phyloP scores from a whole-genome alignment of 192 early-diverging fungal species.

The Umbelopsis sp. region DNA sequence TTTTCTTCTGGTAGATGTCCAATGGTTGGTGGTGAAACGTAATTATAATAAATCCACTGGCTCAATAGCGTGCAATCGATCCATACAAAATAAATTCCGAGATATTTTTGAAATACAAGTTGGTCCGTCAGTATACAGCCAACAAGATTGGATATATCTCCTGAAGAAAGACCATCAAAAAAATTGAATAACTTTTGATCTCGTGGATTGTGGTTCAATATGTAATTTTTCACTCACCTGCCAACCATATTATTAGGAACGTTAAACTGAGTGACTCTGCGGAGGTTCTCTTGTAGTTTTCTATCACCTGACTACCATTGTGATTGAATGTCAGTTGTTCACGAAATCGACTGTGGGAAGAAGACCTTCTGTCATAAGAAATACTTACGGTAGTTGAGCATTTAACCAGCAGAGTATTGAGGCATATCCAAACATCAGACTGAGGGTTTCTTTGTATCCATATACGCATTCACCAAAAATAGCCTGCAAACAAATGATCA shows the following conservation, averaged over 20 bases:
- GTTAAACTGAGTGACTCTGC: constrained; percentile 52
- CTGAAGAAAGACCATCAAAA: constrained; percentile 28
- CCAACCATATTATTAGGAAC: constrained; percentile 67
- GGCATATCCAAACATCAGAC: constrained; percentile 54
- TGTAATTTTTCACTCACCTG: constrained; percentile 40
- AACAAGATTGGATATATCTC: constrained; percentile 71
- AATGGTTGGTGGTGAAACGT: neutral
- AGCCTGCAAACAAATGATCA: constrained; percentile 30
- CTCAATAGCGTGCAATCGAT: constrained; percentile 28
- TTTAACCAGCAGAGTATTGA: constrained; percentile 72
- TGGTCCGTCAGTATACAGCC: constrained; percentile 73
- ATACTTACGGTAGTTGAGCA: constrained; percentile 71
- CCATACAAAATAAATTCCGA: constrained; percentile 24
- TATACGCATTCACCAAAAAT: constrained; percentile 56
- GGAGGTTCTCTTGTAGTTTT: constrained; percentile 53
- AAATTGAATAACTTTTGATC: neutral
- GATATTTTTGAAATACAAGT: constrained; percentile 66
- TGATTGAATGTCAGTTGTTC: constrained; percentile 5
- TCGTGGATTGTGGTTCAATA: neutral
- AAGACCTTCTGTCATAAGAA: neutral
- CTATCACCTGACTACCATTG: constrained; percentile 44
- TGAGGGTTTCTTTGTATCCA: constrained; percentile 37
- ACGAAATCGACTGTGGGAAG: neutral
- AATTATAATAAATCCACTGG: constrained; percentile 34
- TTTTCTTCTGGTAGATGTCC: neutral